Base-by-base conservation (phyloP, 1,139 yeast genomes). In the Candida frijolesensis region DNA sequence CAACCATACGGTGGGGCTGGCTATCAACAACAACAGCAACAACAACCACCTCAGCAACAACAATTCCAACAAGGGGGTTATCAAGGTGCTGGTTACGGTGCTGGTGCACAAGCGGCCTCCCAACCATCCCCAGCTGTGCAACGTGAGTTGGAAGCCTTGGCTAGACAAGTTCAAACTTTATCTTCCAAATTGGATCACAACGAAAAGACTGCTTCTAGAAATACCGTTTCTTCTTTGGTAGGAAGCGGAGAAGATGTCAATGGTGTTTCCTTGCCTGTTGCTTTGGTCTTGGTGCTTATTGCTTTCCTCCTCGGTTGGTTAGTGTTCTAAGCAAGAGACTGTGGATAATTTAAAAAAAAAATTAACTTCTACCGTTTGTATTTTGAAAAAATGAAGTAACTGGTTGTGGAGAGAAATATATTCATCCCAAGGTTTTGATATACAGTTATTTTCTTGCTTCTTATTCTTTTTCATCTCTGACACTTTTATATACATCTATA, bases 291-390 rank as follows among this genome's bases (percentile, higher is more conserved):
- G 61, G 78, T 81, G 58, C 60, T 83, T 46, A 59, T 82, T 54
- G 82, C 87, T 48, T 83, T 83, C 71, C 70, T 83, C 55, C 66
- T 82, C 54, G 87, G 87, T 48, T 82, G 85, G 84, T 71, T 79
- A 62, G 72, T 82, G 52, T 80, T 82, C 61, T 82, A 72, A 65
- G 22, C 34, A 16, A 32, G 16, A 19, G 14, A 38, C n/a, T 18
- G 11, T 19, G 16, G 25, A 37, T 19, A 6, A 18, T 9, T 8
- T 4, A 30, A 11, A 22, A 22, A 25, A 25, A 25, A 25, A 25
- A 25, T 25, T 25, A 25, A 25, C 29, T 25, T 25, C 29, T 25
- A 25, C 9, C 2, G 29, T 25, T 25, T 25, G 29, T 25, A 25
- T 25, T 25, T 10, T 35, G 19, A 37, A 37, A 37, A 11, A 18